A percentile compares a stretch with the other conserved stretches of the same genome.
Conservation (phyloP, 345 rosid species). For the Erodium maritimum region DNA sequence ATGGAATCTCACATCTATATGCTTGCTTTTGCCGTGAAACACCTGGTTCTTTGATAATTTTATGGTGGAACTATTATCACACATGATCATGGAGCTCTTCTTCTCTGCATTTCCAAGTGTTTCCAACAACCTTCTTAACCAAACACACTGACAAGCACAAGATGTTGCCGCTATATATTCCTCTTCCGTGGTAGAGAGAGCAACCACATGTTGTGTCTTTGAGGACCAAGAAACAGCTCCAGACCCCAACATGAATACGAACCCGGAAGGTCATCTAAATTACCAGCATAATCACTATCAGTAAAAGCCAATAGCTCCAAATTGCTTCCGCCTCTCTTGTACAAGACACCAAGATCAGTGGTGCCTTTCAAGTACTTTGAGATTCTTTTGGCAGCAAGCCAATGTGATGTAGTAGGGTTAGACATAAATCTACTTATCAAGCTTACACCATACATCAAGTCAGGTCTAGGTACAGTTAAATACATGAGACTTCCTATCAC, state of each 20-base stretch:
- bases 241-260: background rate
- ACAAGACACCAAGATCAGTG: background rate
- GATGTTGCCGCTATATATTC: too few relatives aligned
- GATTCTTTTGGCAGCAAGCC: too few relatives aligned
- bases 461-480: slow-evolving; percentile 2
- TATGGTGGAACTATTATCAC: background rate
- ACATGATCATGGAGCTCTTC: too few relatives aligned
- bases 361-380: background rate
- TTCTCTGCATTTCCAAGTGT: background rate
- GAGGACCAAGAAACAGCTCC: background rate
- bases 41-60: too few relatives aligned
- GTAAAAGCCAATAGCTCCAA: background rate
- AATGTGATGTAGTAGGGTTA: background rate
- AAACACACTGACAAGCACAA: too few relatives aligned
- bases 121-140: background rate
- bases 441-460: background rate
- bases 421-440: background rate
- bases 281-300: too few relatives aligned
- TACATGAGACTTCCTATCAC: slow-evolving; percentile 4
- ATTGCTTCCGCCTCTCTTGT: background rate
- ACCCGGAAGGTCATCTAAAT: background rate
- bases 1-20: slow-evolving; percentile 1
- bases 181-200: too few relatives aligned
- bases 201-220: background rate
- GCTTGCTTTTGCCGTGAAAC: background rate